A percentile compares a stretch with the other conserved stretches of the same genome.
phyloP scores from a whole-genome alignment of 2,329 filamentous ascomycete genomes.

The Whalleya microplaca region DNA sequence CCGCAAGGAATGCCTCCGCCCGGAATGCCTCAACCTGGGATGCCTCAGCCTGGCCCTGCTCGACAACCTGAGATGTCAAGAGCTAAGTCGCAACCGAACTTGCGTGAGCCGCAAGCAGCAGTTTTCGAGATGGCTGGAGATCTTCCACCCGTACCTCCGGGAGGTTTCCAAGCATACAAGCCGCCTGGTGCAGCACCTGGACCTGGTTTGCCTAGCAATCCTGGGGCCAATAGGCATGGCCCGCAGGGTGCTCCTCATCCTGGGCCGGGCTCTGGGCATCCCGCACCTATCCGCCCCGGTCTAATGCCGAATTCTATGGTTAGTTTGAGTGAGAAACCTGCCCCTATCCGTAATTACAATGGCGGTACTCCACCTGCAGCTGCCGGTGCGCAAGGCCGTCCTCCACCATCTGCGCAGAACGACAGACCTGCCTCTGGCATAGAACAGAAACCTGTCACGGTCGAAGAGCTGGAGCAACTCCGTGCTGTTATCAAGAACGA shows the following conservation, averaged over 20 bases:
- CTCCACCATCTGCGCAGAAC: slow-evolving; percentile 39
- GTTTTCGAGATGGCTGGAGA: slow-evolving; percentile 76
- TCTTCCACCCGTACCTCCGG: slow-evolving; percentile 56
- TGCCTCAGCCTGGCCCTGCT: slow-evolving; percentile 53
- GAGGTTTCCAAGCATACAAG: slow-evolving; percentile 39
- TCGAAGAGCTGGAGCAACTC: slow-evolving; percentile 76
- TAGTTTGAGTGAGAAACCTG: slow-evolving; percentile 59
- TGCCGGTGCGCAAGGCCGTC: slow-evolving; percentile 41
- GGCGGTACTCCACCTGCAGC: slow-evolving; percentile 48
- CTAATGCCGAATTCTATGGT: slow-evolving; percentile 62
- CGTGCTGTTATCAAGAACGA: slow-evolving; percentile 71
- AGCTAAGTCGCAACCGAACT: slow-evolving; percentile 69
- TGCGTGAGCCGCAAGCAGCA: slow-evolving; percentile 66
- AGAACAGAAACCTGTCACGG: slow-evolving; percentile 66
- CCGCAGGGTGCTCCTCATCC: slow-evolving; percentile 36
- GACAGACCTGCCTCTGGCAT: slow-evolving; percentile 36
- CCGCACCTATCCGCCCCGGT: slow-evolving; percentile 65
- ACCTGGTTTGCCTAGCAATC: slow-evolving; percentile 31
- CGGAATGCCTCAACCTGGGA: slow-evolving; percentile 26
- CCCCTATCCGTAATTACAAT: slow-evolving; percentile 61
- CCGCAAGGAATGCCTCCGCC: background rate
- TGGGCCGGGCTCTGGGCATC: slow-evolving; percentile 54
- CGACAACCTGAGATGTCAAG: slow-evolving; percentile 59
- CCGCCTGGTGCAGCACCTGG: slow-evolving; percentile 24
- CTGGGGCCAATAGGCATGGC: slow-evolving; percentile 33